These are phyloP conservation scores for Leishmania major DNA, from an alignment of 208 protist species.

Conservation along the genomic window DNA sequence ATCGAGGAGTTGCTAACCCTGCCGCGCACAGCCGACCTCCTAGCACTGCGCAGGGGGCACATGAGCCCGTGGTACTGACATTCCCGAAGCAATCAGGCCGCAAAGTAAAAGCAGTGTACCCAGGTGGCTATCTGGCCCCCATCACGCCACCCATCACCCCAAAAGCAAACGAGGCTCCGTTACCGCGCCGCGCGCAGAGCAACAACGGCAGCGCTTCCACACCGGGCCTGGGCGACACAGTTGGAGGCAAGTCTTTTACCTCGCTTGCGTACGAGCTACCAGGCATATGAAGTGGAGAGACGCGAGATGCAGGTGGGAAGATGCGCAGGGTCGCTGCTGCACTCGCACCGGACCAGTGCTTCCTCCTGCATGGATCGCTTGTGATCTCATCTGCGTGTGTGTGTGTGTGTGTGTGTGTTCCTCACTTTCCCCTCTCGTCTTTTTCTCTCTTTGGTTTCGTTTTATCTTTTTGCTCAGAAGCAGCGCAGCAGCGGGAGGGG, in stretches of 20 bases:
- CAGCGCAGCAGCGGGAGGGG: no score
- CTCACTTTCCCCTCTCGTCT: neutral
- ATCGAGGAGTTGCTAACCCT: neutral
- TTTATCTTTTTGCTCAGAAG: neutral
- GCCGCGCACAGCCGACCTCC: neutral
- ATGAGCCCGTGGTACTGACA: neutral
- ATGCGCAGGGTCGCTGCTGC: neutral
- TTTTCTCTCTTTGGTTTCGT: neutral
- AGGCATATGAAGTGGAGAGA: neutral
- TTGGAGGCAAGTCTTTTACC: neutral
- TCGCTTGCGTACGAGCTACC: neutral
- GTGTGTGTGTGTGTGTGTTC: neutral
- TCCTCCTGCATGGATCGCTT: neutral
- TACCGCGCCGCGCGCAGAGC: neutral
- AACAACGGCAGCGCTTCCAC: neutral
- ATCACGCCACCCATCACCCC: constrained; percentile 19
- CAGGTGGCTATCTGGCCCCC: constrained; percentile 14
- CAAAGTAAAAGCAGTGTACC: neutral
- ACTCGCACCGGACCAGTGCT: neutral
- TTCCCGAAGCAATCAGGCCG: neutral
- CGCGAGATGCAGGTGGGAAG: no score
- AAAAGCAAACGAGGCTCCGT: neutral
- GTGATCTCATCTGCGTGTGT: neutral
- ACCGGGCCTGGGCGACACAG: neutral
- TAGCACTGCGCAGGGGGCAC: neutral